Evolutionary conservation across 2,329 filamentous ascomycete genomes (phyloP), one percentile per base, ranked within the genome.

Genomic region (Hypoxylon sp.): DNA sequence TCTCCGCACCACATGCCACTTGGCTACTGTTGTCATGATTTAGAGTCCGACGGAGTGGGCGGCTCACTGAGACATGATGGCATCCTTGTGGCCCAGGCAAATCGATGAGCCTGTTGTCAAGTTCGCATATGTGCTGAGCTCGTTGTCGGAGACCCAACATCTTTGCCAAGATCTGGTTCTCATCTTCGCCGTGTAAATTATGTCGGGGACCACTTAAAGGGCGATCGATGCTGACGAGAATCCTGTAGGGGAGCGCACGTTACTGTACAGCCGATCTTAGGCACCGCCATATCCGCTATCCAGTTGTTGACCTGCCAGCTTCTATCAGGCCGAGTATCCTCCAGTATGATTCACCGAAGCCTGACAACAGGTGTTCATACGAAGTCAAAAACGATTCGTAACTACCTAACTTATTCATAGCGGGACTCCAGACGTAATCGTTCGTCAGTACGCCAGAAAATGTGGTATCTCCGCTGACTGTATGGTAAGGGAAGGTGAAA

Each of bases 1-100:
- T 40, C 52, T 40, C 38, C 48, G 48, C 26, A 68, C 50, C 28
- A 44, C 22, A 54, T 56, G 53, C 45, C 57, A 58, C 58, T 57
- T 63, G 45, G 58, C 53, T 46, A 26, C 42, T 46, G 20, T 46
- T 20, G 48, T 57, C 50, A 36, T 46, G 32, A 59, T 45, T 30
- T 32, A n/a, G 30, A 52, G 24, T 20, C 20, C 30, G 40, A 58
- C 52, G 33, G 53, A 51, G 16, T 32, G 46, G 11, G 36, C 12
- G 12, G 48, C 22, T 55, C 28, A 14, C 33, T 22, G 20, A 28
- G n/a, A 45, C 38, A n/a, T 50, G 24, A 48, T 50, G 16, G 20
- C 4, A 45, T 33, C 18, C 26, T 16, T 32, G 16, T 11, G 30
- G 42, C 30, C 53, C 18, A 48, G 48, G 53, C 40, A 54, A 11